Base-by-base conservation (phyloP, 345 rosid genomes). In the Pseudoturritis turrita region DNA sequence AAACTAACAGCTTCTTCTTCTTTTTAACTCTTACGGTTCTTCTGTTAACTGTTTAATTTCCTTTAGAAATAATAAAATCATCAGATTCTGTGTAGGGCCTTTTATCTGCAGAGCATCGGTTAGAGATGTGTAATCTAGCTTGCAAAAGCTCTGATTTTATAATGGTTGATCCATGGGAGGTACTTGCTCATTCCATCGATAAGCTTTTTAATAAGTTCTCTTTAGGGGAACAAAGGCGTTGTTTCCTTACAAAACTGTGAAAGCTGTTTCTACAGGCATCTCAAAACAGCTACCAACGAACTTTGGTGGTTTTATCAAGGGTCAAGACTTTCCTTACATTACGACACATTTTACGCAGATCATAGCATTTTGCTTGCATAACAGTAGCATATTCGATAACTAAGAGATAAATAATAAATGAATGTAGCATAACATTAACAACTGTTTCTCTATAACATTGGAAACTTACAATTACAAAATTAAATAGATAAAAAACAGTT, bases 151-250 rank as follows among this genome's bases (percentile, higher is more conserved):
- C 97, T 31, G 85, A 88, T 45, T 87, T 89, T 67, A 54, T 95
- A 61, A 95, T 89, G 99, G 96, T 91, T 56, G 96, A 91, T 85
- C 85, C 92, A 2, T 94, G 98, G 97, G 96, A 89, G 96, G 96
- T 90, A 75, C 46, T 23, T 7, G 43, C 49, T 71, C 39, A 41
- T 39, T 56, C n/a, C 40, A 44, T 64, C 15, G 0, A 15, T 44
- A 62, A n/a, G 4, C 21, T 56, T 56, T n/a, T 60, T 61, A 2
- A 8, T 25, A 12, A 15, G 21, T 31, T 10, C 35, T 43, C 57
- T 12, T 36, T 31, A 29, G 35, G 6, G 47, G 45, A 67, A 59
- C 17, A 58, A 55, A 52, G 15, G 9, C 5, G 1, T 25, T 52
- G 58, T 62, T 29, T 53, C 28, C 59, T 71, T 74, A 52, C 58